These are phyloP conservation scores for Mycena chlorophos DNA, from an alignment of 768 basidiomycete genomes.

Conservation along the genomic window DNA sequence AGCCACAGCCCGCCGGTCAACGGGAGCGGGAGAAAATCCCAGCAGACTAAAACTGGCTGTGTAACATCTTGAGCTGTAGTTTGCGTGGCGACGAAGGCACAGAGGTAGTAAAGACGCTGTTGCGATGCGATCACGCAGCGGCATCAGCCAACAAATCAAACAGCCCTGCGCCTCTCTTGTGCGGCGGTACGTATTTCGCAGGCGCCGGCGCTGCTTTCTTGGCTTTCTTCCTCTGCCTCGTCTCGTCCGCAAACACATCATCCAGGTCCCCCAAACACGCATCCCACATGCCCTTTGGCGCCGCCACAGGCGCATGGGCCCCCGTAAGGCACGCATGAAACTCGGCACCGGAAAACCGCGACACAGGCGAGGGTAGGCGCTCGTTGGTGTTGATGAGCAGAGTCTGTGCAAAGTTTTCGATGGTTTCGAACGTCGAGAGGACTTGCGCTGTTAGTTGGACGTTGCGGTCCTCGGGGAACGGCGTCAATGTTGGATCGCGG, in stretches of 20 bases:
- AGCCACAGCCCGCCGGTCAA: too few species aligned
- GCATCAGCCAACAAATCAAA: slow-evolving; percentile 22
- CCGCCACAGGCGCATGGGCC: slow-evolving; percentile 21
- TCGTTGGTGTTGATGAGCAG: slow-evolving; percentile 57
- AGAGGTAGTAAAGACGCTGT: not conserved
- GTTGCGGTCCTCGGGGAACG: slow-evolving; percentile 55
- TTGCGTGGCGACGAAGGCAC: not conserved
- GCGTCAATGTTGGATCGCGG: slow-evolving; percentile 22
- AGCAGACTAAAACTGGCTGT: not conserved
- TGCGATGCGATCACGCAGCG: slow-evolving; percentile 10
- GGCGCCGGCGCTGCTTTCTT: slow-evolving; percentile 32
- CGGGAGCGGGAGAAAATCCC: not conserved
- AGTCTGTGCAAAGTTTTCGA: slow-evolving; percentile 61
- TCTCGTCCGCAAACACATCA: slow-evolving; percentile 50
- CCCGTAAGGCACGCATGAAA: slow-evolving; percentile 58
- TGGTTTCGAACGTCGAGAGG: slow-evolving; percentile 55
- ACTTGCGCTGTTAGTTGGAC: slow-evolving; percentile 70
- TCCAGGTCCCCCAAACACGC: slow-evolving; percentile 49
- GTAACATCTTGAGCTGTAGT: not conserved
- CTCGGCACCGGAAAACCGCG: slow-evolving; percentile 55
- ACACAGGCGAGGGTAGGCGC: slow-evolving; percentile 45
- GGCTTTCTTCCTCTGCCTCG: slow-evolving; percentile 39
- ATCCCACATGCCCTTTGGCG: slow-evolving; percentile 43
- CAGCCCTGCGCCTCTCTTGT: slow-evolving; percentile 11
- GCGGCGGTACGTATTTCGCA: slow-evolving; percentile 22